Conservation (phyloP, 202 grass and related monocot genomes). For the Brachypodium distachyon region DNA sequence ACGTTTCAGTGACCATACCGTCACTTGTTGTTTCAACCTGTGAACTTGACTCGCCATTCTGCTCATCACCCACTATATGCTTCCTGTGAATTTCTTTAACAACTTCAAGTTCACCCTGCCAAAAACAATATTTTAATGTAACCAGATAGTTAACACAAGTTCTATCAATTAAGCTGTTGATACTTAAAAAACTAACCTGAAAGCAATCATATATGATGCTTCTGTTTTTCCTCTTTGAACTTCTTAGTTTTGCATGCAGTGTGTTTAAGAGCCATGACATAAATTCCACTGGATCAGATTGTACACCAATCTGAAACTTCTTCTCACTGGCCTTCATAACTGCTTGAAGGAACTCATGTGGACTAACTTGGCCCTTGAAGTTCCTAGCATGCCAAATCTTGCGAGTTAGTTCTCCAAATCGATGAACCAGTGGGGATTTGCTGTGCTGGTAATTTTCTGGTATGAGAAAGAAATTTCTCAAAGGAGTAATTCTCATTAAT, state of each 20-base stretch:
- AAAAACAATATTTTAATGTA: neutral
- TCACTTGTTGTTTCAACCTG: conserved; percentile 30
- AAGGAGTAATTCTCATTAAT: conserved; percentile 89
- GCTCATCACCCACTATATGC: conserved; percentile 37
- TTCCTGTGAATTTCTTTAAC: conserved; percentile 73
- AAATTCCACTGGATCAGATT: conserved; percentile 97
- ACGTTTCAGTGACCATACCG: conserved; percentile 59
- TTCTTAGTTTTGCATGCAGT: conserved; percentile 68
- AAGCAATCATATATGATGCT: conserved; percentile 99
- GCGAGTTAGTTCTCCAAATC: conserved; percentile 90
- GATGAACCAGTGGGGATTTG: conserved; percentile 90
- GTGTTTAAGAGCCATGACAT: conserved; percentile 97
- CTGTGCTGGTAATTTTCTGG: conserved; percentile 88
- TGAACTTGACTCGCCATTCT: conserved; percentile 37
- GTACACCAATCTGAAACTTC: conserved; percentile 93
- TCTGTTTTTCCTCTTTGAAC: conserved; percentile 74
- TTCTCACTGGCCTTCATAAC: conserved; percentile 96
- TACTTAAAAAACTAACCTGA: conserved; percentile 50
- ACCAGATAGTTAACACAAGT: neutral
- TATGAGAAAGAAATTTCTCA: conserved; percentile 99
- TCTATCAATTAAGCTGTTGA: neutral
- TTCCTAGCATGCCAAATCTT: conserved; percentile 98
- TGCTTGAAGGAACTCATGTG: conserved; percentile 97
- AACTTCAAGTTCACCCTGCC: conserved; percentile 95
- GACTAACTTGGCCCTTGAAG: conserved; percentile 99